A percentile compares a stretch with the other conserved stretches of the same genome.
phyloP scores from a whole-genome alignment of 257 asterid genomes.

The Nicotiana otophora region DNA sequence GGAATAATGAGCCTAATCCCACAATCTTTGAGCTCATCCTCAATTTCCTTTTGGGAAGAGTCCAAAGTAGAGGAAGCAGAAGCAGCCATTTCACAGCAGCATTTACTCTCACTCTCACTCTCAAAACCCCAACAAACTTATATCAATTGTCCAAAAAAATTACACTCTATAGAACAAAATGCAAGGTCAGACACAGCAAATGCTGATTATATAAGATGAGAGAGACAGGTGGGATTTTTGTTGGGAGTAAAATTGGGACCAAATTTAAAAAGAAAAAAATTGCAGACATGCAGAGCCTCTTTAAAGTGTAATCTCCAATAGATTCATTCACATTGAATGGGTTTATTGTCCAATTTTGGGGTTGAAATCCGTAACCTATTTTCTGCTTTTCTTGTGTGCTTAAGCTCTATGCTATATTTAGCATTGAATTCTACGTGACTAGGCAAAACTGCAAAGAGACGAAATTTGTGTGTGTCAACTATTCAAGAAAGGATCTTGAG shows the following conservation, averaged over 20 bases:
- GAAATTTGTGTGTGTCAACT: neutral
- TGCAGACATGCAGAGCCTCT: neutral
- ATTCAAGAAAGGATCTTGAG: neutral
- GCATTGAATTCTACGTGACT: neutral
- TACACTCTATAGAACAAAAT: neutral
- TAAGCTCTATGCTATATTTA: neutral
- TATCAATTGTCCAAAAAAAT: neutral
- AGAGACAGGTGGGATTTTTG: neutral
- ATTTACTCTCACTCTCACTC: neutral
- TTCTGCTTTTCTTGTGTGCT: neutral
- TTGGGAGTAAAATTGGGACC: neutral
- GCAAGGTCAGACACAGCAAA: neutral
- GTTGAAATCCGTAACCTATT: neutral
- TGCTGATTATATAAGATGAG: neutral
- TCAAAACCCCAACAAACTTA: neutral
- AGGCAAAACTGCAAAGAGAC: neutral
- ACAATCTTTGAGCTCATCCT: neutral
- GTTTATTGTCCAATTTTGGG: neutral
- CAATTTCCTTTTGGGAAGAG: neutral
- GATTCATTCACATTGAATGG: neutral
- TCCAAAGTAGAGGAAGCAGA: neutral
- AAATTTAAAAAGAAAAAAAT: neutral
- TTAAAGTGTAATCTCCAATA: neutral
- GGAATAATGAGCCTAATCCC: neutral
- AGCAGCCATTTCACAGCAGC: neutral